A percentile compares a stretch with the other conserved stretches of the same genome.
These are phyloP conservation scores for Macrophomina phaseolina DNA, from an alignment of 2,329 filamentous ascomycete species.

Conservation along the genomic window DNA sequence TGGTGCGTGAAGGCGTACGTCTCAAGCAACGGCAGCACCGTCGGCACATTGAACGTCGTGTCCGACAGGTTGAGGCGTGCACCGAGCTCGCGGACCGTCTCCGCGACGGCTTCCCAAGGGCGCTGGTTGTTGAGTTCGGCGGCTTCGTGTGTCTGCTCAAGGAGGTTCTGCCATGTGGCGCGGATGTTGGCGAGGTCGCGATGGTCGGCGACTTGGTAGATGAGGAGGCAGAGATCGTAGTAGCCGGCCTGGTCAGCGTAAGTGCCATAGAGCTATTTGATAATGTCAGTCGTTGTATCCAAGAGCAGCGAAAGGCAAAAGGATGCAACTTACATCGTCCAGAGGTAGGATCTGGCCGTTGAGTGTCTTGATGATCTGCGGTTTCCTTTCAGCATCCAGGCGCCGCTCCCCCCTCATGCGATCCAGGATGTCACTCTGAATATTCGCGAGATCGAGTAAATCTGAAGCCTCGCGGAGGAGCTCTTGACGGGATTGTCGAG, in stretches of 20 bases:
- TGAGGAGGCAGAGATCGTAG: slow-evolving; percentile 89
- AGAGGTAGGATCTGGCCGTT: slow-evolving; percentile 80
- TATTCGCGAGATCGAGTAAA: slow-evolving; percentile 88
- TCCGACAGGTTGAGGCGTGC: slow-evolving; percentile 62
- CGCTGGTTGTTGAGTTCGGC: slow-evolving; percentile 54
- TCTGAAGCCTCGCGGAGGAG: slow-evolving; percentile 84
- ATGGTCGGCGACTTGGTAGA: slow-evolving; percentile 91
- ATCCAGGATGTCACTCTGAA: slow-evolving; percentile 89
- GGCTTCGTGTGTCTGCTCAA: slow-evolving; percentile 67
- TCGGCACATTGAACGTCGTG: slow-evolving; percentile 60
- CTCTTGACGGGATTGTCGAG: slow-evolving; percentile 79
- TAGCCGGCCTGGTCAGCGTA: slow-evolving; percentile 92
- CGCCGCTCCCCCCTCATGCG: slow-evolving; percentile 75
- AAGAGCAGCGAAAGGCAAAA: slow-evolving; percentile 44
- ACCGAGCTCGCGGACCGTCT: slow-evolving; percentile 63
- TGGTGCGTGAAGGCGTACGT: slow-evolving; percentile 61
- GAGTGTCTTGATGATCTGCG: slow-evolving; percentile 69
- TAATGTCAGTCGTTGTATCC: slow-evolving; percentile 12
- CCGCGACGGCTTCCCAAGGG: slow-evolving; percentile 74
- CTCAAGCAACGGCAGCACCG: slow-evolving; percentile 62
- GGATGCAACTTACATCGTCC: slow-evolving; percentile 55
- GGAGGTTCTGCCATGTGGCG: slow-evolving; percentile 81
- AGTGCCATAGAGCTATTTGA: slow-evolving; percentile 79
- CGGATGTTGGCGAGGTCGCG: slow-evolving; percentile 84
- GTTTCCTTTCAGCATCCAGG: slow-evolving; percentile 66